Evolutionary conservation across 2,329 filamentous ascomycete species (phyloP).

Genomic region (Fusarium tanahbumbuense): DNA sequence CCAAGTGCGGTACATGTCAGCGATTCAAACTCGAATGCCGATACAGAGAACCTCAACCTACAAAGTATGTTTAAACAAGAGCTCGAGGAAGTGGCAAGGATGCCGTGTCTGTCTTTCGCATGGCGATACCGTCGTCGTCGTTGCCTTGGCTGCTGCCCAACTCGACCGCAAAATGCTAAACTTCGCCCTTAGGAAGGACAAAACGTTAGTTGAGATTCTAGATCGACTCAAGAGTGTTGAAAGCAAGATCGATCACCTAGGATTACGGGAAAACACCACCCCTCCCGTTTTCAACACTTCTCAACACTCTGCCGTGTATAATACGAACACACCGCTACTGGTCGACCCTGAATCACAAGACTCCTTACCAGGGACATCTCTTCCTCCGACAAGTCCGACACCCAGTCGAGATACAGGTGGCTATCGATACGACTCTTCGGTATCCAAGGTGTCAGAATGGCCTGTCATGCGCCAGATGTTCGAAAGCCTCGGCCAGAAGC

Average conservation of each 20-base stretch:
- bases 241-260: slow-evolving; percentile 63
- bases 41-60: slow-evolving; percentile 70
- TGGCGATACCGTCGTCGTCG: slow-evolving; percentile 10
- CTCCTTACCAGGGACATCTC: slow-evolving; percentile 32
- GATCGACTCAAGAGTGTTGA: slow-evolving; percentile 67
- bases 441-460: slow-evolving; percentile 44
- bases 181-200: slow-evolving; percentile 64
- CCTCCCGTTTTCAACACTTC: slow-evolving; percentile 34
- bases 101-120: slow-evolving; percentile 12
- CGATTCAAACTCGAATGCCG: slow-evolving; percentile 68
- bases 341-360: slow-evolving; percentile 42
- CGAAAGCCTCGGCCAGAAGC: slow-evolving; percentile 43
- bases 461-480: slow-evolving; percentile 45
- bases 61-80: slow-evolving; percentile 63
- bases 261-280: slow-evolving; percentile 39
- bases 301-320: slow-evolving; percentile 38
- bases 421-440: slow-evolving; percentile 46
- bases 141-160: slow-evolving; percentile 12
- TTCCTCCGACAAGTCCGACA: slow-evolving; percentile 37
- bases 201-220: slow-evolving; percentile 70
- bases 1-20: slow-evolving; percentile 70
- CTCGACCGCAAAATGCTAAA: slow-evolving; percentile 25
- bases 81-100: slow-evolving; percentile 15
- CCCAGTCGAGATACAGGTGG: slow-evolving; percentile 31
- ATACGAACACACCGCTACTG: slow-evolving; percentile 36